Evolutionary conservation across 768 basidiomycete species (phyloP), one percentile per base, ranked within the genome.

Genomic region (Podaxis pistillaris): DNA sequence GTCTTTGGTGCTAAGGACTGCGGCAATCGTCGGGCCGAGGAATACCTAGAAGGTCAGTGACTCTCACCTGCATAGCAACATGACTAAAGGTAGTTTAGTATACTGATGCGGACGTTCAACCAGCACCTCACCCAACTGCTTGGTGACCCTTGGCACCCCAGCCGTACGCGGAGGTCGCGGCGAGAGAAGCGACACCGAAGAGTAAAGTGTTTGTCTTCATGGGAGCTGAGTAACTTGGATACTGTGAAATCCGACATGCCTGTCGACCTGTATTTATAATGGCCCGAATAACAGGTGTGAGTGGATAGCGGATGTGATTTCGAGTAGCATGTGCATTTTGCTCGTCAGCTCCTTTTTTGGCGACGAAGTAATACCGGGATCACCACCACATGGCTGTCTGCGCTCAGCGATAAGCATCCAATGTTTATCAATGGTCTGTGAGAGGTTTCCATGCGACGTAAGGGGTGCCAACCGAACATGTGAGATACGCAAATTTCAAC

Each of bases 1-100:
- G 83, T 78, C 7, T 80, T 81, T 3, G 82, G 77, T 12, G 76
- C 75, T 24, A 85, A 72, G 68, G 85, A 85, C 83, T 84, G 63
- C 15, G 11, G 17, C 68, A 4, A 37, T 12, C 17, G 38, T 47
- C n/a, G 24, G 30, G 50, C 12, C 11, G 12, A 55, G 24, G 41
- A 37, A 1, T 2, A 38, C 12, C 19, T 24, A 46, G 17, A 46
- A n/a, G 9, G 7, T 46, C 19, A 15, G 12, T 49, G 51, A 46
- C n/a, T 46, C 44, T 19, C 63, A 78, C 79, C 71, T 77, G 68
- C 78, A 79, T 79, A 1, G 79, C 79, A 47, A 79, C 68, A 58
- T 74, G 78, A 55, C 78, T 80, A 50, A 22, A 46, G 15, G 47
- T 17, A 11, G 36, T 54, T 3, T 58, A 55, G 13, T 49, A 13